Evolutionary conservation across 129 eudicot species (phyloP), one percentile per base, ranked within the genome.

Genomic region (Artemisia argyi): DNA sequence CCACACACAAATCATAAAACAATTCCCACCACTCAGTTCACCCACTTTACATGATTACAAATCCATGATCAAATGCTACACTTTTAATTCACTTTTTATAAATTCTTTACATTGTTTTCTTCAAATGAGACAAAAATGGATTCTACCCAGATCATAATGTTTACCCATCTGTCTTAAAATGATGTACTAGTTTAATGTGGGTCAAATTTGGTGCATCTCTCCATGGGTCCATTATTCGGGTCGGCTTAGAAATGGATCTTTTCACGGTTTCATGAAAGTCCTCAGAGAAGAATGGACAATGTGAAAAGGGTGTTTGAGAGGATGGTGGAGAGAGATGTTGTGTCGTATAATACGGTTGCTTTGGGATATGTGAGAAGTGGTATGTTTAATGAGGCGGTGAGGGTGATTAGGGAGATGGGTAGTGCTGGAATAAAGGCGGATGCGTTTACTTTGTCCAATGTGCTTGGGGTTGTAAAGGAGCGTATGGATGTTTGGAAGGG

Each of bases 161-260:
- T 73, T 87, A 89, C 82, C 98, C 98, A 77, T 81, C 91, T 28
- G 83, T 92, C 20, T 19, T 92, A 17, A 92, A 89, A 71, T 78
- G 95, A 0, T 87, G 91, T 59, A 73, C 91, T 61, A 73, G 66
- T 83, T 71, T 89, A 81, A 81, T 74, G 73, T 81, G 73, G 59
- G 85, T 83, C 83, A 89, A 66, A 70, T 68, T 86, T 64, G 96
- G 96, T 35, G 85, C 83, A 66, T 83, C 85, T 69, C 80, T 92
- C 69, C 96, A 92, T 83, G 96, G 80, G 4, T 92, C 83, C 47
- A 68, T 85, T 42, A 69, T 92, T 7, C 79, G 87, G 22, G 69
- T 77, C 46, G 96, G 97, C n/a, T 46, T 89, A 47, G 96, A 86
- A 26, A 18, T 32, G 30, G 96, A 92, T 66, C 44, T 84, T 46